A percentile compares a stretch with the other conserved stretches of the same genome.
Conservation (phyloP, 2,329 filamentous ascomycete species). For the Blastomyces silverae region DNA sequence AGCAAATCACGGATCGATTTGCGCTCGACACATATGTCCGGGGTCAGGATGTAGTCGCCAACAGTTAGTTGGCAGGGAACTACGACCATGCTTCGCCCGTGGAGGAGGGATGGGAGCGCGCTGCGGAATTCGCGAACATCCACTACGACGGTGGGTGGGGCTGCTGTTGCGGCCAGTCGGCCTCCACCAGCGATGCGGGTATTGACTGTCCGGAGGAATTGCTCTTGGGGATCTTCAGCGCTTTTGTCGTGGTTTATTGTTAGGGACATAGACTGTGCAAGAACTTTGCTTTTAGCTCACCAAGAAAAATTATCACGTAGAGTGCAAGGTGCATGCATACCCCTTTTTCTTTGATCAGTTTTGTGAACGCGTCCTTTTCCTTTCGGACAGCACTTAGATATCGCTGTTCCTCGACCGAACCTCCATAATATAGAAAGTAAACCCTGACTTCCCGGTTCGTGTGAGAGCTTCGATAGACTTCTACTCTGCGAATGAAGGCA, state of each 20-base stretch:
- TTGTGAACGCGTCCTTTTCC: conserved; percentile 94
- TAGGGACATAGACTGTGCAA: conserved; percentile 65
- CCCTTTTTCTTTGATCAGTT: conserved; percentile 86
- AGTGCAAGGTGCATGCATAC: conserved; percentile 29
- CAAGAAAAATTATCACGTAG: conserved; percentile 3
- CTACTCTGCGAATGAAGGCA: conserved; percentile 86
- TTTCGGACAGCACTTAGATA: conserved; percentile 84
- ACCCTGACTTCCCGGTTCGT: conserved; percentile 80
- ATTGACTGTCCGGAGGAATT: conserved; percentile 90
- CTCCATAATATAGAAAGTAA: conserved; percentile 95
- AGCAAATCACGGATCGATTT: conserved; percentile 91
- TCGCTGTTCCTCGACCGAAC: conserved; percentile 89
- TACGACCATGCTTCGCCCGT: conserved; percentile 79
- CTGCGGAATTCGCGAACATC: conserved; percentile 96
- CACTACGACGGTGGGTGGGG: conserved; percentile 84
- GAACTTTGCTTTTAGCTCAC: conserved; percentile 17
- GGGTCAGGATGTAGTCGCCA: conserved; percentile 89
- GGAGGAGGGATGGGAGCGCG: conserved; percentile 80
- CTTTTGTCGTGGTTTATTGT: conserved; percentile 70
- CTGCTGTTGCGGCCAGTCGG: conserved; percentile 70
- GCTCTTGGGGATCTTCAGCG: conserved; percentile 75
- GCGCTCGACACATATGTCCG: conserved; percentile 85
- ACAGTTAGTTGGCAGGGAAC: conserved; percentile 95
- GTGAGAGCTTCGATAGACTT: conserved; percentile 94
- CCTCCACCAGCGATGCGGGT: conserved; percentile 94